Base-by-base conservation (phyloP, 352 stramenopile genomes). In the Globisporangium recalcitrans region DNA sequence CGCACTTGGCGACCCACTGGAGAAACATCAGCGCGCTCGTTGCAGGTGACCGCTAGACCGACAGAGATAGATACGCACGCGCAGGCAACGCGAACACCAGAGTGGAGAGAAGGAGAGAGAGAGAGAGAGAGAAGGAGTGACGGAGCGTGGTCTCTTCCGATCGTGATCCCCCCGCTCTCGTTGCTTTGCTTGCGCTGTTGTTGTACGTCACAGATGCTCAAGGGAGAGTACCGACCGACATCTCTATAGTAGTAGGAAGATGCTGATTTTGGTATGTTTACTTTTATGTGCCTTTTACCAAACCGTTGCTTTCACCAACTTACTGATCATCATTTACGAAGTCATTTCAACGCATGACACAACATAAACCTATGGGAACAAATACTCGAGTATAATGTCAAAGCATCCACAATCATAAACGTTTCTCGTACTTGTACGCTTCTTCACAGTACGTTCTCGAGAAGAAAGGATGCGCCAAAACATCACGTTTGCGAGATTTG, bases 1-100 rank as follows among this genome's bases (percentile, higher is more conserved):
- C 86, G 69, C 84, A 93, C 72, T 95, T 95, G 72, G 77, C 75
- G 68, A 95, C 82, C 86, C 86, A 95, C 57, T 78, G 79, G 42
- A 95, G 78, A 63, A 95, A 95, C 86, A 95, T 95, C 34, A 34
- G 47, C 19, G 58, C 38, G 29, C 27, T 22, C 22, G n/a, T 27
- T 36, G 24, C 21, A 55, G 34, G 4, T 16, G 22, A 7, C 26
- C 49, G 9, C 14, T 31, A 52, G 13, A 40, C 36, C 36, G 11
- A 52, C 19, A 47, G 34, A 49, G 47, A 22, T 7, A 11, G 1
- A 22, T 22, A 0, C 24, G n/a, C n/a, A n/a, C n/a, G n/a, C n/a
- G n/a, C n/a, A n/a, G n/a, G n/a, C n/a, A n/a, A 53, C 47, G 13
- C 16, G 26, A 29, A n/a, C 47, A 21, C 11, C 46, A 1, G 26